Evolutionary conservation across 1,284 basidiomycete species (phyloP).

Genomic region (Trichosporon coremiiforme): DNA sequence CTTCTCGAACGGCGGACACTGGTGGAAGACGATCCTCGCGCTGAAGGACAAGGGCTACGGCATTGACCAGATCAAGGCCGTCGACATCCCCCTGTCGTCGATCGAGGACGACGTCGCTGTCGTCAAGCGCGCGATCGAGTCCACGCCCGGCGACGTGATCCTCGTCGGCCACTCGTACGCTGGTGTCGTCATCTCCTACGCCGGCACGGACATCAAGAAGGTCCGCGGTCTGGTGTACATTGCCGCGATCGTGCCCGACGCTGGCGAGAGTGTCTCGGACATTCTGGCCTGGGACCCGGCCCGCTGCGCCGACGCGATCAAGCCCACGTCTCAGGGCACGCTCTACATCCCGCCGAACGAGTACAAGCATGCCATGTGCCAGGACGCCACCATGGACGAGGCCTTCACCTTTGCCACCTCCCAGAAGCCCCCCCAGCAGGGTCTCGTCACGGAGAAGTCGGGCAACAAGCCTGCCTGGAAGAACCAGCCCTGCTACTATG

Average conservation of each 20-base stretch:
- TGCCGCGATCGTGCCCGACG: constrained; percentile 21
- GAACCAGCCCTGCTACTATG: constrained; percentile 19
- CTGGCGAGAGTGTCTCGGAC: constrained; percentile 16
- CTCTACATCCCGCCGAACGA: constrained; percentile 13
- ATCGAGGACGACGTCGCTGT: constrained; percentile 15
- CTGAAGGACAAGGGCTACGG: constrained; percentile 21
- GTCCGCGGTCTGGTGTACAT: constrained; percentile 24
- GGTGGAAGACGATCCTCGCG: constrained; percentile 9
- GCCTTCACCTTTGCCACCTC: constrained; percentile 16
- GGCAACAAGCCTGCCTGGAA: constrained; percentile 19
- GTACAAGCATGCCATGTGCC: neutral
- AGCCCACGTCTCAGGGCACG: constrained; percentile 4
- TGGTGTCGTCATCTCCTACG: constrained; percentile 23
- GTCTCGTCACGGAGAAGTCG: neutral
- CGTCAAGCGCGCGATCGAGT: constrained; percentile 18
- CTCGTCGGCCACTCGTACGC: constrained; percentile 23
- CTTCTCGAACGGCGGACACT: constrained; percentile 18
- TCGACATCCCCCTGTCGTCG: constrained; percentile 21
- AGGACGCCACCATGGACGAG: constrained; percentile 9
- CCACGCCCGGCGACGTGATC: constrained; percentile 10
- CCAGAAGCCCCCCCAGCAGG: constrained; percentile 17
- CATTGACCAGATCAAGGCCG: constrained; percentile 14
- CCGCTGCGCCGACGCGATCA: constrained; percentile 45
- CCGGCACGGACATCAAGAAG: constrained; percentile 18
- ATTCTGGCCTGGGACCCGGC: constrained; percentile 11